Evolutionary conservation across 225 moss, liverwort and hornwort genomes (phyloP).

Genomic region (Polytrichum commune): DNA sequence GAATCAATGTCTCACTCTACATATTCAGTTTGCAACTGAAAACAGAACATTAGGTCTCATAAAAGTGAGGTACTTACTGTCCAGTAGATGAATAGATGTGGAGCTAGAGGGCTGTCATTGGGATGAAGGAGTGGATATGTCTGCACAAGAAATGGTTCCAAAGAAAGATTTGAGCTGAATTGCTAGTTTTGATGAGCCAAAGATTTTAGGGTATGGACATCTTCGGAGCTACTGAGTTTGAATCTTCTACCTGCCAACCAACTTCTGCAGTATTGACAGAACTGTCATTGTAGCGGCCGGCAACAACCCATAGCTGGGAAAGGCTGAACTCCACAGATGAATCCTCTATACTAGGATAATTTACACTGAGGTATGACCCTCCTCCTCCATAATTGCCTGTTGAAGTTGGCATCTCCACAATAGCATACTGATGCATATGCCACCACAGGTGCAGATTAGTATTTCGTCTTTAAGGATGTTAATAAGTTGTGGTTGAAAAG

Average conservation of each 20-base stretch:
- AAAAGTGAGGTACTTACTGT: neutral
- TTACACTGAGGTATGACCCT: neutral
- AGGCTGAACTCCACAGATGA: neutral
- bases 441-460: neutral
- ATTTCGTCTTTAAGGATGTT: no score
- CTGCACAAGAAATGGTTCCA: neutral
- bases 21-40: no score
- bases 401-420: neutral
- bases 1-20: no score
- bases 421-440: constrained; percentile 3
- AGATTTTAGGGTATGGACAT: no score
- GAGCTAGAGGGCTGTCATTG: neutral
- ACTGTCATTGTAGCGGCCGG: constrained; percentile 1
- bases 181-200: no score
- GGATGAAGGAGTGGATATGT: neutral
- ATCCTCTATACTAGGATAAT: neutral
- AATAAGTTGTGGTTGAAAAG: no score
- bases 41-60: no score
- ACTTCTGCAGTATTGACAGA: constrained; percentile 11
- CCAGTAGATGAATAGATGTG: constrained; percentile 23
- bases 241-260: constrained; percentile 8
- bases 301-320: constrained; percentile 7
- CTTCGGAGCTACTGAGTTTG: no score
- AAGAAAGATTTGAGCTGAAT: neutral
- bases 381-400: constrained; percentile 1